Evolutionary conservation across 176 grass and related monocot genomes (phyloP), one percentile per base, ranked within the genome.

Genomic region (Zizania latifolia): DNA sequence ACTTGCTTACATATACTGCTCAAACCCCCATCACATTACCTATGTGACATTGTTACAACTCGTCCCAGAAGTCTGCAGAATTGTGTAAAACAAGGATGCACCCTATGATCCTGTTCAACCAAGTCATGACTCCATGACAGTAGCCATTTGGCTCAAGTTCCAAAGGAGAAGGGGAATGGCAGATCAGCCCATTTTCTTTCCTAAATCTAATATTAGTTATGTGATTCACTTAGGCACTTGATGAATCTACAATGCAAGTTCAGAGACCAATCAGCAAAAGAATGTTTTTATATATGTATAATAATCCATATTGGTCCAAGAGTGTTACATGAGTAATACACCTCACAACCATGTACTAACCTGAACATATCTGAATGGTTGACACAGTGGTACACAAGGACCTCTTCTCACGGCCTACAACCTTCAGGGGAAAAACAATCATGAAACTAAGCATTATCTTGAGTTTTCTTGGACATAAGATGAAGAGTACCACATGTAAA

Each of bases 401-500:
- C 91, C 75, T 99, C 91, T 92, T 99, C 95, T 70, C 89, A 94
- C n/a, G 95, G 95, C 95, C 95, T 94, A 65, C 84, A 78, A 90
- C 91, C 91, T 94, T 84, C 44, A 82, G 29, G 22, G 26, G 50
- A 21, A 26, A 79, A 19, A 65, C n/a, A 54, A 34, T 4, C 6
- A 40, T 75, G 38, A 55, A 36, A 27, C 55, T 64, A 72, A 15
- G 64, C 27, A 27, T 71, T 26, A 71, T 6, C 12, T 57, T 44
- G 15, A 54, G 14, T 57, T 70, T 19, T 70, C 12, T 71, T 51
- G 8, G 44, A 78, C 12, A 68, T 78, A 54, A 66, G 27, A 56
- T 34, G 30, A 51, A 74, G 22, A 31, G 3, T 38, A 66, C 29
- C 44, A 58, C 22, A 82, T 62, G n/a, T 30, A 29, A 50, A 63